phyloP scores from a whole-genome alignment of 495 filamentous ascomycete genomes.

The Lasiosphaeriaceae sp. region DNA sequence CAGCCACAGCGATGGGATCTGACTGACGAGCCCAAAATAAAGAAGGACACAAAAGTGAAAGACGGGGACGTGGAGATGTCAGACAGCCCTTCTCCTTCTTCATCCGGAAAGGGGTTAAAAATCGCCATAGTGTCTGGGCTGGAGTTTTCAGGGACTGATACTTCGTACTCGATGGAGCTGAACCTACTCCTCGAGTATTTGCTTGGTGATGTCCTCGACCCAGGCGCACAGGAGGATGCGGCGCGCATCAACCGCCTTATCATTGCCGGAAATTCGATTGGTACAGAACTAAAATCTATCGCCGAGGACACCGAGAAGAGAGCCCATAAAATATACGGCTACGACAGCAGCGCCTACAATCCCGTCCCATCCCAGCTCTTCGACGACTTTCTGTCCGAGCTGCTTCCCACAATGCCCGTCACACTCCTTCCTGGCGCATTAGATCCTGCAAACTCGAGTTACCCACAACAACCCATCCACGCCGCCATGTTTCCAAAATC shows the following conservation, averaged over 20 bases:
- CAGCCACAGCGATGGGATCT: slow-evolving; percentile 76
- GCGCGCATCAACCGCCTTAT: slow-evolving; percentile 77
- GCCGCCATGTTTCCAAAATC: slow-evolving; percentile 74
- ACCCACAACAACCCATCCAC: slow-evolving; percentile 82
- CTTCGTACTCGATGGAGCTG: slow-evolving; percentile 63
- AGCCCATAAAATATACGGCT: slow-evolving; percentile 79
- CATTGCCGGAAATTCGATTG: slow-evolving; percentile 86
- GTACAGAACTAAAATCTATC: slow-evolving; percentile 32
- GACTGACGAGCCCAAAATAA: slow-evolving; percentile 30
- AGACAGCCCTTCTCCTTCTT: slow-evolving; percentile 29
- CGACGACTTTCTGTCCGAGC: slow-evolving; percentile 73
- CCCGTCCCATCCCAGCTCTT: slow-evolving; percentile 74
- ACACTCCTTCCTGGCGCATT: slow-evolving; percentile 71
- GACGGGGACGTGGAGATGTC: slow-evolving; percentile 43
- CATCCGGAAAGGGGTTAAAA: slow-evolving; percentile 43
- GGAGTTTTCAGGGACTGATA: slow-evolving; percentile 67
- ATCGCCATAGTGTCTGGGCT: slow-evolving; percentile 89
- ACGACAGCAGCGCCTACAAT: slow-evolving; percentile 85
- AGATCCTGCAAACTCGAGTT: slow-evolving; percentile 76
- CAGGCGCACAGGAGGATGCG: slow-evolving; percentile 51
- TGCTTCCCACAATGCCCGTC: slow-evolving; percentile 78
- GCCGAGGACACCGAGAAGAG: slow-evolving; percentile 38
- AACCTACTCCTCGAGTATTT: slow-evolving; percentile 84
- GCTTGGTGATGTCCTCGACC: slow-evolving; percentile 71
- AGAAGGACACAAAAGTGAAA: slow-evolving; percentile 24